Evolutionary conservation across 2,329 filamentous ascomycete genomes (phyloP).

Genomic region (Cadophora sp.): DNA sequence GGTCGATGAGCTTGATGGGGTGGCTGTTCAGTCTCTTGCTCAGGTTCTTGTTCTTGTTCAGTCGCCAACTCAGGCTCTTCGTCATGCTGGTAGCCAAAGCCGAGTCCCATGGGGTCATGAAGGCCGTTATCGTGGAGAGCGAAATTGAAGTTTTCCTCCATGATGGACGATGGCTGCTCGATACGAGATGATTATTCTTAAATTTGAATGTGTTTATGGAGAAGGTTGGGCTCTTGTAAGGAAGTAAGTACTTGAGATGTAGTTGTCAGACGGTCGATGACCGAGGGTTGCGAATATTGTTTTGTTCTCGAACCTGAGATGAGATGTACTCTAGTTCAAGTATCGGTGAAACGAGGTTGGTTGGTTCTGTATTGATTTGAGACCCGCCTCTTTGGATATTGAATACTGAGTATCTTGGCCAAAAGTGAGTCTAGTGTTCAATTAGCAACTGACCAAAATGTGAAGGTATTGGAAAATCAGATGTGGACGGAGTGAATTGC

Average conservation of each 20-base stretch:
- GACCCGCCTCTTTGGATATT: background rate
- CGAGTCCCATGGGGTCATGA: background rate
- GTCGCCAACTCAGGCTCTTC: background rate
- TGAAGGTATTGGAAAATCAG: no score
- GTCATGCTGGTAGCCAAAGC: background rate
- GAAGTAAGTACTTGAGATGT: background rate
- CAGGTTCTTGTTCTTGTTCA: background rate
- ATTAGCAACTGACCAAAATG: background rate
- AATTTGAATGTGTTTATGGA: no score
- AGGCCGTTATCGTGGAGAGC: no score
- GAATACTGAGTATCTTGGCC: no score
- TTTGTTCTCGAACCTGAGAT: background rate
- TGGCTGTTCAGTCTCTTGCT: background rate
- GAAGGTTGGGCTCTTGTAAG: background rate
- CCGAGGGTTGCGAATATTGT: background rate
- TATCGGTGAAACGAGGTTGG: background rate
- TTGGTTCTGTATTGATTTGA: background rate
- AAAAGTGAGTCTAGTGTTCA: background rate
- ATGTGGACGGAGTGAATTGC: no score
- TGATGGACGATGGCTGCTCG: background rate
- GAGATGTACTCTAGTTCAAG: background rate
- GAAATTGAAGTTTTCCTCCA: slow-evolving; percentile 1
- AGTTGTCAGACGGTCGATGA: background rate
- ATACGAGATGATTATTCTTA: no score
- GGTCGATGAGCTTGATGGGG: background rate